Evolutionary conservation across 1,284 basidiomycete genomes (phyloP).

Genomic region (Pholiota adiposa): DNA sequence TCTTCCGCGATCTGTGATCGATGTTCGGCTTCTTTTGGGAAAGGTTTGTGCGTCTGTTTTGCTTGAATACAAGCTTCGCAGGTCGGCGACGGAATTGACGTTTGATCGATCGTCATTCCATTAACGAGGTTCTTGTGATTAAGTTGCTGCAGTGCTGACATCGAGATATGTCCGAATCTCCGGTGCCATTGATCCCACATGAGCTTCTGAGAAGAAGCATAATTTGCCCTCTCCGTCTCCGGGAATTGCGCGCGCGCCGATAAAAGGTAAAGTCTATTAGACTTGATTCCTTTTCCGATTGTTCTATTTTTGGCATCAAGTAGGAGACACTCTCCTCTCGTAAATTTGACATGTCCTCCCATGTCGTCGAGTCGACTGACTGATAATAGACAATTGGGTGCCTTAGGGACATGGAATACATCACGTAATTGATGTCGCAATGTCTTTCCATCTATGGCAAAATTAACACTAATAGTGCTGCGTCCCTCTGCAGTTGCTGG

Average conservation of each 20-base stretch:
- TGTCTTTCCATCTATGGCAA: constrained; percentile 20
- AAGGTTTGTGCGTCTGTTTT: constrained; percentile 33
- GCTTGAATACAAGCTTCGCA: constrained; percentile 40
- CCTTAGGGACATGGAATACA: no score
- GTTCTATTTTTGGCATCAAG: no score
- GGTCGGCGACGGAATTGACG: constrained; percentile 21
- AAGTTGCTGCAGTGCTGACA: no score
- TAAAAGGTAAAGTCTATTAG: no score
- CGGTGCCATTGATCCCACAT: no score
- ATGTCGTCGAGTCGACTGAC: no score
- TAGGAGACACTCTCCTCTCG: constrained; percentile 15
- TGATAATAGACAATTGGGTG: no score
- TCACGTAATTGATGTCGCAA: constrained; percentile 20
- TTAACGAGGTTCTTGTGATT: no score
- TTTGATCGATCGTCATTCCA: constrained; percentile 25
- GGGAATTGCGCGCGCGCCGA: no score
- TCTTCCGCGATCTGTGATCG: constrained; percentile 27
- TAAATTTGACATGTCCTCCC: constrained; percentile 20
- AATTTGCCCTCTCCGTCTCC: constrained; percentile 6
- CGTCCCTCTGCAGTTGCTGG: constrained; percentile 17
- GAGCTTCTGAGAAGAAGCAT: constrained; percentile 15
- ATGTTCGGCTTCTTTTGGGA: constrained; percentile 30
- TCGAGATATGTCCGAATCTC: no score
- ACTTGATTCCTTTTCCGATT: no score
- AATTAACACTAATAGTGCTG: constrained; percentile 23